Percentiles rank a stretch among this genome's conserved stretches.
phyloP scores from a whole-genome alignment of 495 filamentous ascomycete species.

The Lasiosphaeris hirsuta region DNA sequence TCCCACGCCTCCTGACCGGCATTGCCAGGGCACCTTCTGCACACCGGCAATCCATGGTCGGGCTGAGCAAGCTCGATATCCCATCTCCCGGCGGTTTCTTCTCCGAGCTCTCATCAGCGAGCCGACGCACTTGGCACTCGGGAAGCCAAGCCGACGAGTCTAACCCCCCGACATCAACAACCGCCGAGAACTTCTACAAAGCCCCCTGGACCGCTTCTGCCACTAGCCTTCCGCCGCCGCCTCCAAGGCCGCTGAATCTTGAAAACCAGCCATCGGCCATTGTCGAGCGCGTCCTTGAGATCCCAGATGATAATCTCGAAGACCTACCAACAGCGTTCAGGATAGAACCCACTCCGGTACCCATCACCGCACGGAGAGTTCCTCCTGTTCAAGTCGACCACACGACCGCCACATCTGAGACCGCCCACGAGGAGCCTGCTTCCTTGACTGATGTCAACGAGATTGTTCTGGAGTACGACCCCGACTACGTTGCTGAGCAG shows the following conservation, averaged over 20 bases:
- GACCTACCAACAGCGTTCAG: constrained; percentile 65
- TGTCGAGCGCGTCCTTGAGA: constrained; percentile 66
- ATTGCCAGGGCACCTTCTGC: constrained; percentile 29
- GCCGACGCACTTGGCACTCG: constrained; percentile 72
- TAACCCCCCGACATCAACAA: constrained; percentile 67
- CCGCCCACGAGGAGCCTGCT: constrained; percentile 27
- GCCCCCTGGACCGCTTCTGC: constrained; percentile 59
- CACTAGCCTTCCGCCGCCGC: constrained; percentile 28
- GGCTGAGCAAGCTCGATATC: constrained; percentile 70
- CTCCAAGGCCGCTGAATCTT: constrained; percentile 34
- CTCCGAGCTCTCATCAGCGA: constrained; percentile 66
- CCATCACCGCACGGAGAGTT: constrained; percentile 27
- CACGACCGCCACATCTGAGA: constrained; percentile 33
- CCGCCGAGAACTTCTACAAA: constrained; percentile 80
- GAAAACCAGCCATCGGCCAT: constrained; percentile 39
- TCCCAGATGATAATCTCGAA: constrained; percentile 45
- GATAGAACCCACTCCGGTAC: constrained; percentile 31
- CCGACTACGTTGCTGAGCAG: constrained; percentile 64
- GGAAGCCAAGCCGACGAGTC: constrained; percentile 42
- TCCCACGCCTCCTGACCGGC: constrained; percentile 38
- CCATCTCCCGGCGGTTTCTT: constrained; percentile 92
- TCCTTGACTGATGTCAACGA: constrained; percentile 46
- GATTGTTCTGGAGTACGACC: constrained; percentile 64
- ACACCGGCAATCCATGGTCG: constrained; percentile 45
- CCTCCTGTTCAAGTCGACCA: constrained; percentile 15